Evolutionary conservation across 768 basidiomycete species (phyloP).

Genomic region (Amanita fuliginea): DNA sequence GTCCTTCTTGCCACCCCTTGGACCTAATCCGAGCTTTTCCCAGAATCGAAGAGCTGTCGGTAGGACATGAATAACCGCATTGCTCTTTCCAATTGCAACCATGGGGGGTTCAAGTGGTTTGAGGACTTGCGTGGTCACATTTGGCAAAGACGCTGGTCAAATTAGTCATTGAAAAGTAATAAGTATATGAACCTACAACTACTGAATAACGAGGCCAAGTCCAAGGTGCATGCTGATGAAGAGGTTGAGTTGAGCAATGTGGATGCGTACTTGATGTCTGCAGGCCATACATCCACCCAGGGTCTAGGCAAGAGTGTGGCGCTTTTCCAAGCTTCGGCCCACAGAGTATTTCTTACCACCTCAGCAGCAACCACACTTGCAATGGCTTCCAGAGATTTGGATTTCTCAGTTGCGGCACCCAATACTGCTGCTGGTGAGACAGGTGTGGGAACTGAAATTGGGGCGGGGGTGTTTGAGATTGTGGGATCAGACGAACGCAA

Average conservation of each 20-base stretch:
- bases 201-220: slow-evolving; percentile 32
- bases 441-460: slow-evolving; percentile 59
- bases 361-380: slow-evolving; percentile 55
- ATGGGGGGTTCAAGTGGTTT: slow-evolving; percentile 39
- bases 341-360: slow-evolving; percentile 61
- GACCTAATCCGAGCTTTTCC: slow-evolving; percentile 73
- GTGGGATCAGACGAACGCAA: slow-evolving; percentile 38
- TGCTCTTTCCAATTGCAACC: slow-evolving; percentile 57
- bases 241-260: slow-evolving; percentile 30
- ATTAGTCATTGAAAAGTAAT: background rate
- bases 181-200: slow-evolving; percentile 16
- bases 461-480: slow-evolving; percentile 16
- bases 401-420: slow-evolving; percentile 52
- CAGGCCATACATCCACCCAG: slow-evolving; percentile 38
- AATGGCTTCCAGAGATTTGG: slow-evolving; percentile 56
- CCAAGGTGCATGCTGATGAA: slow-evolving; percentile 27
- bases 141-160: background rate
- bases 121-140: slow-evolving; percentile 8
- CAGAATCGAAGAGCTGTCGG: slow-evolving; percentile 73
- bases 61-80: slow-evolving; percentile 55
- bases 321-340: slow-evolving; percentile 58
- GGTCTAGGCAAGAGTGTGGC: slow-evolving; percentile 18
- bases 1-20: slow-evolving; percentile 62
- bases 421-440: slow-evolving; percentile 71
- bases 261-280: slow-evolving; percentile 38